A percentile compares a stretch with the other conserved stretches of the same genome.
These are phyloP conservation scores for Salix udensis DNA, from an alignment of 345 rosid genomes.

Conservation along the genomic window DNA sequence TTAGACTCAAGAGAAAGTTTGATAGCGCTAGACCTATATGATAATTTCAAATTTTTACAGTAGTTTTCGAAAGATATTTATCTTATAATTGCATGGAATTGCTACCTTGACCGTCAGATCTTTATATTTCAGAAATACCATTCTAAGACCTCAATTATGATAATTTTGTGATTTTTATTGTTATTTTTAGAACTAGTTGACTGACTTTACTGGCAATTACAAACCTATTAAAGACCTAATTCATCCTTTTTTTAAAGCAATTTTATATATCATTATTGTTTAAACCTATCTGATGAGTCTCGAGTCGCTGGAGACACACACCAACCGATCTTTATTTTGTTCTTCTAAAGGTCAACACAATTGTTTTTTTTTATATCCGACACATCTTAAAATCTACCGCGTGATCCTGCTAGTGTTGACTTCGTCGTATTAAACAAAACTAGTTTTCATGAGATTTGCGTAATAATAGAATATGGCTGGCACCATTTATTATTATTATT, in stretches of 20 bases:
- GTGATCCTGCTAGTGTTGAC: not conserved
- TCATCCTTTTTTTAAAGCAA: no score
- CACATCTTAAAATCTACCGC: not conserved
- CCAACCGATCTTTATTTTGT: not conserved
- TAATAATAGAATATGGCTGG: not conserved
- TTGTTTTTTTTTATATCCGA: no score
- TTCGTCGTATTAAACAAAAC: not conserved
- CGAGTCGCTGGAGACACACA: not conserved
- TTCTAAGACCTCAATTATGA: fast-evolving
- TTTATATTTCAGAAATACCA: no score
- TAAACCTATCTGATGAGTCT: no score
- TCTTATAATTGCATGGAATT: not conserved
- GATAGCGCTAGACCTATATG: fast-evolving
- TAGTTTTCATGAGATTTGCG: not conserved
- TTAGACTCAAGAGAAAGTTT: no score
- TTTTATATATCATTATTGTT: no score
- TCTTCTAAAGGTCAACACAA: not conserved
- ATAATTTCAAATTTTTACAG: not conserved
- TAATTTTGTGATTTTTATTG: no score
- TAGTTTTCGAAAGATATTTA: fast-evolving
- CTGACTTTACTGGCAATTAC: no score
- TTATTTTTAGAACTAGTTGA: no score
- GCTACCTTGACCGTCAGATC: fast-evolving
- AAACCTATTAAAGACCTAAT: no score
- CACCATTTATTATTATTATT: not conserved